Evolutionary conservation across 208 protist genomes (phyloP).

Genomic region (Histomonas meleagridis): DNA sequence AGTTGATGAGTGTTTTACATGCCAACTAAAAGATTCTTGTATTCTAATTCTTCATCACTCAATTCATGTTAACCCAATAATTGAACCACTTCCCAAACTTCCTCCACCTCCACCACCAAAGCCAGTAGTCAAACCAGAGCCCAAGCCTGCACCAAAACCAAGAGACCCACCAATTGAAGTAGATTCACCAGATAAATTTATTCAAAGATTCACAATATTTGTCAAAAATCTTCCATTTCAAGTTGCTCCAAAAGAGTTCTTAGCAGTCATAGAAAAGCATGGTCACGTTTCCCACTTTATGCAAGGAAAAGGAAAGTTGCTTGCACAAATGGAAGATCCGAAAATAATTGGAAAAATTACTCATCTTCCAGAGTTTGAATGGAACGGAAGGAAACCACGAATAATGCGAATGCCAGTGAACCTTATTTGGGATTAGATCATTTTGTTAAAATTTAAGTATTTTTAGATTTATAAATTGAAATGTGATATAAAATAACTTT

Average conservation of each 20-base stretch:
- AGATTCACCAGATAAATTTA: not conserved
- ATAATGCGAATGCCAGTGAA: not conserved
- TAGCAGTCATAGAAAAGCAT: not conserved
- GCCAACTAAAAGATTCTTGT: not conserved
- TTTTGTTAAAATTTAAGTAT: too few relatives aligned
- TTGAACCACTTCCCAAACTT: not conserved
- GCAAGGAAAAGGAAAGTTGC: not conserved
- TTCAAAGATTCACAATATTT: not conserved
- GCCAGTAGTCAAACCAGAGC: not conserved
- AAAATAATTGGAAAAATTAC: not conserved
- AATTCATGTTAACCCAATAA: conserved; percentile 22
- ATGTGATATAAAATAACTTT: too few relatives aligned
- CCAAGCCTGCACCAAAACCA: not conserved
- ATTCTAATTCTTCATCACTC: not conserved
- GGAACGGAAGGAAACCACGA: not conserved
- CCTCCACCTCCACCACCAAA: not conserved
- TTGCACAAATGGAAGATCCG: not conserved
- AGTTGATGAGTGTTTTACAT: conserved; percentile 21
- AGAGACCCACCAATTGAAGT: not conserved
- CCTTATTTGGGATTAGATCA: too few relatives aligned
- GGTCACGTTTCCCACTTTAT: not conserved
- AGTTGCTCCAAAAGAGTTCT: not conserved
- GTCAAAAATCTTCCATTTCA: conserved; percentile 5
- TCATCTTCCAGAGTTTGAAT: not conserved
- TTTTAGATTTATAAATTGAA: too few relatives aligned